Percentiles rank a stretch among this genome's conserved stretches.
These are phyloP conservation scores for Pichia sp. DNA, from an alignment of 1,139 yeast genomes.

Conservation along the genomic window DNA sequence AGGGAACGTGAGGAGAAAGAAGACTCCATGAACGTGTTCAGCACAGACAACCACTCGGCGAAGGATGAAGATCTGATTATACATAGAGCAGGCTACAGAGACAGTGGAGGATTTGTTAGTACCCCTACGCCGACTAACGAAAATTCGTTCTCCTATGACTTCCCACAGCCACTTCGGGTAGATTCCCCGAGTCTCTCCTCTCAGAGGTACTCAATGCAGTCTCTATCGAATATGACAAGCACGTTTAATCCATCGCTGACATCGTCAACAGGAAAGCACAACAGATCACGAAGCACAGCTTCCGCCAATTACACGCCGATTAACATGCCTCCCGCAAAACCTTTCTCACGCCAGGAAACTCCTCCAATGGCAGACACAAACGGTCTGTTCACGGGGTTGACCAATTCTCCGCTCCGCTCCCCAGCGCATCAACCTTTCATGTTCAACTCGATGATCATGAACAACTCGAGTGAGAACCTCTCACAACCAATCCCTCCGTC, in stretches of 20 bases:
- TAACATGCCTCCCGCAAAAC: constrained; percentile 34
- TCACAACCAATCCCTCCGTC: background rate
- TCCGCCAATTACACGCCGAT: constrained; percentile 21
- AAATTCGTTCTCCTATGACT: background rate
- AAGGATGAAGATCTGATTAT: constrained; percentile 1
- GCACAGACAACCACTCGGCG: background rate
- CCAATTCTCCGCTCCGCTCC: constrained; percentile 35
- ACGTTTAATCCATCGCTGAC: constrained; percentile 14
- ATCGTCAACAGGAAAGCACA: constrained; percentile 11
- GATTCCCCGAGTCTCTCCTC: background rate
- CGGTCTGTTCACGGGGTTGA: background rate
- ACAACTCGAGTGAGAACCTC: constrained; percentile 24
- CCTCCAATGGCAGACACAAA: constrained; percentile 34
- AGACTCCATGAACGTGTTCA: background rate
- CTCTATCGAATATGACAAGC: constrained; percentile 4
- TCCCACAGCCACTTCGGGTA: background rate
- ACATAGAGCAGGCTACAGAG: background rate
- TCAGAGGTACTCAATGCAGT: constrained; percentile 16
- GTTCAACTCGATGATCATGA: constrained; percentile 44
- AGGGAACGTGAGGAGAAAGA: background rate
- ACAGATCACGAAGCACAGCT: constrained; percentile 19
- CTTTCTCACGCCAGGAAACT: constrained; percentile 35
- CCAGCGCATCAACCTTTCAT: constrained; percentile 46
- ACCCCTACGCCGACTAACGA: background rate
- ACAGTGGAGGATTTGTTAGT: background rate